These are phyloP conservation scores for Scortechinia acanthostroma DNA, from an alignment of 2,329 filamentous ascomycete species.

Conservation along the genomic window DNA sequence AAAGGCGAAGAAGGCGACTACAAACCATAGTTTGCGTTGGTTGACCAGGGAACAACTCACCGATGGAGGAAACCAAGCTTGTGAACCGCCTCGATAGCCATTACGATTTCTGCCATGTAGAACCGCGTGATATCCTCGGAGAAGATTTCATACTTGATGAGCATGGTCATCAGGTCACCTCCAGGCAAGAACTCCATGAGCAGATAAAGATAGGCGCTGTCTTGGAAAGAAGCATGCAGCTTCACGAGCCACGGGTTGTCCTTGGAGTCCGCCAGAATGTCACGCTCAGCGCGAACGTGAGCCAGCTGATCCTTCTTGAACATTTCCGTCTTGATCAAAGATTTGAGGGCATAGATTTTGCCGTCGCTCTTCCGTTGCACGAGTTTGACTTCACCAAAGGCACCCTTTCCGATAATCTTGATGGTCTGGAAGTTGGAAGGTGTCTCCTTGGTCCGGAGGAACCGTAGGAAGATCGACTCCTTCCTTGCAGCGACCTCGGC, in stretches of 20 bases:
- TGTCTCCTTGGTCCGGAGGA: slow-evolving; percentile 85
- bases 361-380: slow-evolving; percentile 93
- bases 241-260: slow-evolving; percentile 99
- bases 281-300: slow-evolving; percentile 92
- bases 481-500: background rate
- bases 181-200: slow-evolving; percentile 98
- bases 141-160: slow-evolving; percentile 99
- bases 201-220: slow-evolving; percentile 93
- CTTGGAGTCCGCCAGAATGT: slow-evolving; percentile 87
- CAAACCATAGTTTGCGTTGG: background rate
- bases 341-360: slow-evolving; percentile 98
- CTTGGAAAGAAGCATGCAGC: slow-evolving; percentile 96
- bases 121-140: slow-evolving; percentile 97
- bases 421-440: slow-evolving; percentile 91
- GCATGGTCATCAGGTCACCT: slow-evolving; percentile 98
- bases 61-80: slow-evolving; percentile 97
- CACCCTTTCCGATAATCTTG: slow-evolving; percentile 98
- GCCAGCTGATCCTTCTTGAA: slow-evolving; percentile 98
- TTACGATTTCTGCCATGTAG: slow-evolving; percentile 96
- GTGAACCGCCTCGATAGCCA: slow-evolving; percentile 98
- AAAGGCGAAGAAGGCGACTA: no score
- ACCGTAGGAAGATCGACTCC: slow-evolving; percentile 37
- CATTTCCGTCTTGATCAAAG: slow-evolving; percentile 97
- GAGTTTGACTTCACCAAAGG: slow-evolving; percentile 95
- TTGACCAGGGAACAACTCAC: slow-evolving; percentile 41